Percentiles rank a stretch among this genome's conserved stretches.
These are phyloP conservation scores for Auriscalpium vulgare DNA, from an alignment of 768 basidiomycete genomes.

Conservation along the genomic window DNA sequence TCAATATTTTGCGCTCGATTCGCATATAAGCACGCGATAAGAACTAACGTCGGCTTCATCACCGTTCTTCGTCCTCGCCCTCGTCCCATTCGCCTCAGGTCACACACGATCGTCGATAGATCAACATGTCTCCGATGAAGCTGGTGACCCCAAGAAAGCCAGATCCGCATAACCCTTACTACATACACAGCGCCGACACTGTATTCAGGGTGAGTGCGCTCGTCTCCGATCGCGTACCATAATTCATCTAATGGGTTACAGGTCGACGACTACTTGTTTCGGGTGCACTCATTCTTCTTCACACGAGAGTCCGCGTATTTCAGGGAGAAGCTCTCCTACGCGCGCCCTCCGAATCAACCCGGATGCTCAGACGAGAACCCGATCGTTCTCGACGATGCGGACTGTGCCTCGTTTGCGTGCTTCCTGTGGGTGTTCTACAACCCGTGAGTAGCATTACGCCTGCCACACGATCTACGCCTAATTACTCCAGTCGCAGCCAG, in stretches of 20 bases:
- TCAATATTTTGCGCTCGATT: no score
- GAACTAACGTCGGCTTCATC: no score
- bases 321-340: conserved; percentile 17
- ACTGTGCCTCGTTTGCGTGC: conserved; percentile 41
- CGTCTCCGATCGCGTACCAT: neutral
- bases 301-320: conserved; percentile 42
- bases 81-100: no score
- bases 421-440: conserved; percentile 62
- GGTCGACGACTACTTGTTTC: conserved; percentile 52
- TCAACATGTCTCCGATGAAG: no score
- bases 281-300: conserved; percentile 58
- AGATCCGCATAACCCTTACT: conserved; percentile 14
- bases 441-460: conserved; percentile 31
- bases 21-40: no score
- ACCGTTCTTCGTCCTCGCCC: no score
- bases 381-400: conserved; percentile 32
- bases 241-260: conserved; percentile 16
- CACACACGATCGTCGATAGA: no score
- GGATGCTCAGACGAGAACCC: conserved; percentile 22
- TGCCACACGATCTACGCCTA: neutral
- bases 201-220: conserved; percentile 15
- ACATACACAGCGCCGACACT: conserved; percentile 16
- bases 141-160: no score
- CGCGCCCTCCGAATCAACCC: conserved; percentile 12
- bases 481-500: conserved; percentile 38